Evolutionary conservation across 1,139 yeast genomes (phyloP), one percentile per base, ranked within the genome.

Genomic region (Scheffersomyces illinoinensis): DNA sequence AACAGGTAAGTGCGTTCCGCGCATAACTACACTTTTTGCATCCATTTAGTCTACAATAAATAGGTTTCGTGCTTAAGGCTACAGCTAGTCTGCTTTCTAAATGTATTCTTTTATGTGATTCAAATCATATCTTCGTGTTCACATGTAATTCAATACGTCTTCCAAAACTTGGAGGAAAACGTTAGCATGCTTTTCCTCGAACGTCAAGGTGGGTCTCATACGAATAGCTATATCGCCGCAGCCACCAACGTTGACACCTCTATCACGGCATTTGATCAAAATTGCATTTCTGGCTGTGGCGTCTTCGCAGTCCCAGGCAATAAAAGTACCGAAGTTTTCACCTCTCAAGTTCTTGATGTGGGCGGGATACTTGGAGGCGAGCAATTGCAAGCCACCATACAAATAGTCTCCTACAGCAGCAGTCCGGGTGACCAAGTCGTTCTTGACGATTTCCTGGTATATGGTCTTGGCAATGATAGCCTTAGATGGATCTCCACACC

Each of bases 401-500:
- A 88, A 73, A 71, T 88, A 87, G 62, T 78, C 83, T 67, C 93
- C 93, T 47, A 85, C 88, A 65, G 81, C 74, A 8, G 82, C 79
- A 47, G 88, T 83, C 57, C 79, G 80, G 12, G 74, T 73, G 54
- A 85, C 81, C 65, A 89, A 79, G 61, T 82, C 80, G 59, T 87
- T 73, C 64, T 82, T 80, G 20, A 71, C 69, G 58, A 88, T 79
- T 69, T 88, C 90, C 67, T 85, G 78, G 63, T 84, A 85, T 64
- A 89, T 88, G 59, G 89, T 81, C 66, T 85, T 85, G 53, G 91
- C 90, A 63, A 87, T 75, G 57, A 86, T 76, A 73, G 87, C 86
- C 74, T 85, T 85, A 47, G 89, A 85, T 70, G 93, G 91, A 71
- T 89, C 93, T 68, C 93, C 93, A 76, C 92, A 88, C 93, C 93